Base-by-base conservation (phyloP, 78 protist species). In the Polysphondylium violaceum region DNA sequence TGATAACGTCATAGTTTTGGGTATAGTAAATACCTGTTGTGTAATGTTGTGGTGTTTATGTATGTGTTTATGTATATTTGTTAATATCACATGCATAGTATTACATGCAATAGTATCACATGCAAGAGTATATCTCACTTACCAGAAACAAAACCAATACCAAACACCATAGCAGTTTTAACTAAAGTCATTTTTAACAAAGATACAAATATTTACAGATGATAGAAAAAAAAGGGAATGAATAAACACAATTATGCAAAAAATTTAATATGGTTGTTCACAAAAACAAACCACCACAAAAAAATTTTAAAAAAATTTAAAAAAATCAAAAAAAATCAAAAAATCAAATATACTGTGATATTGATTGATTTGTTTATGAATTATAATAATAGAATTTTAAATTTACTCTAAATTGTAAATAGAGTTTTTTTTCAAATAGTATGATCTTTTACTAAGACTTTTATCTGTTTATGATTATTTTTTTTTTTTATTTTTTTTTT, bases 1-100 rank as follows among this genome's bases (percentile, higher is more conserved):
- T 69, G 11, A 60, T 56, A 21, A 47, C 76, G 17, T 69, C 76
- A 69, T 69, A 69, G 60, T 69, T 69, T 69, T 69, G 76, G 9
- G 76, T n/a, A 47, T 69, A 69, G 23, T 69, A 69, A 36, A 69
- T 47, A 16, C 76, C 76, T 69, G 17, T 27, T 3, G 23, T 6
- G 4, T 21, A 19, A 19, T 21, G 4, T 56, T 9, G 33, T 1
- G 0, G 9, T 40, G 33, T 67, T 29, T 2, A 69, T 25, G 0
- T 29, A 21, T 67, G 38, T 3, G 5, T 65, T 41, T 67, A 29
- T 3, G 33, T 31, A 0, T 25, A 12, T 40, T 12, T 65, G 31
- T 33, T 61, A 61, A 0, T 31, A 23, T 31, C 0, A 19, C 17
- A 61, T 17, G 7, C 7, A 17, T n/a, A n/a, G n/a, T n/a, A 50